A percentile compares a stretch with the other conserved stretches of the same genome.
Conservation (phyloP, 2,329 filamentous ascomycete genomes). For the Trichoderma harzianum region DNA sequence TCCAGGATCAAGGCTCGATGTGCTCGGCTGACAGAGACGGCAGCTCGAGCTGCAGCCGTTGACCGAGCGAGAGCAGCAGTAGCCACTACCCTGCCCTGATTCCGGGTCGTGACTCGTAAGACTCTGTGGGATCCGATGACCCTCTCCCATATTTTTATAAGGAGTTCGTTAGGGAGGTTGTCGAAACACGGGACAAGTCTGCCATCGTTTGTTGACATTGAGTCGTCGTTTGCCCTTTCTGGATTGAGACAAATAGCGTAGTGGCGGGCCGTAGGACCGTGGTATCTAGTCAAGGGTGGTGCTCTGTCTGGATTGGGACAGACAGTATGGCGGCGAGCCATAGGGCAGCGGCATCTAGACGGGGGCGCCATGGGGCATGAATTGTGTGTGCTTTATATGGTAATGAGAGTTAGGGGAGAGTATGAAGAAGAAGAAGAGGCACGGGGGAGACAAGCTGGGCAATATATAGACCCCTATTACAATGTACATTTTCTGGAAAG, state of each 20-base stretch:
- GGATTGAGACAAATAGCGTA: not conserved
- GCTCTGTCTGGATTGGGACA: not conserved
- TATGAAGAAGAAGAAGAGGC: no score
- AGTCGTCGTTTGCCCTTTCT: not conserved
- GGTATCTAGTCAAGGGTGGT: no score
- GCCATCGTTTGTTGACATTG: rapidly evolving
- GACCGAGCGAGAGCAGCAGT: not conserved
- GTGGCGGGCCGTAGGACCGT: no score
- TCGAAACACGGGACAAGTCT: not conserved
- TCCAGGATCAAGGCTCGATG: not conserved
- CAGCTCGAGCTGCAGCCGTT: not conserved
- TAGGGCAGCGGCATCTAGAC: no score
- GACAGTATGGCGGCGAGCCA: no score
- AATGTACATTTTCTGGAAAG: no score
- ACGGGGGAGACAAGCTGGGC: no score
- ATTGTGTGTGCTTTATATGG: no score
- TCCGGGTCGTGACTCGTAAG: not conserved
- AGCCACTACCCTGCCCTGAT: not conserved
- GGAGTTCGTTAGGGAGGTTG: not conserved
- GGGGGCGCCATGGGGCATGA: no score
- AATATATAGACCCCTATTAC: no score
- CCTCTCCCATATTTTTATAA: not conserved
- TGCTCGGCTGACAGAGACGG: not conserved
- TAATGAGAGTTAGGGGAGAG: no score
- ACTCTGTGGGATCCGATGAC: not conserved